Percentiles rank a stretch among this genome's conserved stretches.
These are phyloP conservation scores for Malbranchea zuffiana DNA, from an alignment of 2,329 filamentous ascomycete genomes.

Conservation along the genomic window DNA sequence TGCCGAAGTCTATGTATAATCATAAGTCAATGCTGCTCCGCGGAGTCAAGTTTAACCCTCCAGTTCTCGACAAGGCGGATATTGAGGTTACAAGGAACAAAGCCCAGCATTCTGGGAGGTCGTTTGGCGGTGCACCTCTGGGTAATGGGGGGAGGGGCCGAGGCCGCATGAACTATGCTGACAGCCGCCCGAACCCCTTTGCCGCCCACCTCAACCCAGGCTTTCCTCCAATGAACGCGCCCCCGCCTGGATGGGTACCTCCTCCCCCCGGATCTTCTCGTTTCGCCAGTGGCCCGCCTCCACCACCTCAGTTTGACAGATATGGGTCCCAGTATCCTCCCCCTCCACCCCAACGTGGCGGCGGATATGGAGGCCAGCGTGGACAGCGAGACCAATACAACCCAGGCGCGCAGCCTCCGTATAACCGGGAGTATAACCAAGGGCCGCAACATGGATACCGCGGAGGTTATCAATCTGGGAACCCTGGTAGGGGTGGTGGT, in stretches of 20 bases:
- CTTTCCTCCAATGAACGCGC: constrained; percentile 27
- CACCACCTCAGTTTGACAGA: constrained; percentile 16
- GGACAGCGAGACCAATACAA: constrained; percentile 10
- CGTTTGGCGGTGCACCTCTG: constrained; percentile 57
- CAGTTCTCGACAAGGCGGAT: constrained; percentile 64
- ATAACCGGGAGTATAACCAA: constrained; percentile 11
- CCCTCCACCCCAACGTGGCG: constrained; percentile 5
- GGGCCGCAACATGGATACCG: constrained; percentile 16
- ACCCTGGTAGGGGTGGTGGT: constrained; percentile 18
- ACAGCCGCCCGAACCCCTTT: constrained; percentile 35
- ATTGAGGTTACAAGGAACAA: constrained; percentile 61
- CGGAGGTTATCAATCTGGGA: constrained; percentile 13
- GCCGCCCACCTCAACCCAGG: constrained; percentile 38
- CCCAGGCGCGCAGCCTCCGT: constrained; percentile 6
- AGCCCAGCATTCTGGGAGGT: constrained; percentile 54
- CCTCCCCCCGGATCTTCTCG: constrained; percentile 27
- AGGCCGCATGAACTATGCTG: constrained; percentile 45
- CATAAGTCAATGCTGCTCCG: constrained; percentile 94
- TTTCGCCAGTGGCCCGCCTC: constrained; percentile 29
- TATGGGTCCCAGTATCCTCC: constrained; percentile 9
- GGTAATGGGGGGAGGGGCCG: constrained; percentile 34
- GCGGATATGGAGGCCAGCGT: constrained; percentile 12
- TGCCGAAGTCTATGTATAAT: constrained; percentile 58
- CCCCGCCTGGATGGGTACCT: constrained; percentile 15
- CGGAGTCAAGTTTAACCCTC: constrained; percentile 61